Base-by-base conservation (phyloP, 805 yeast genomes). In the Kurtzmaniella cleridarum region DNA sequence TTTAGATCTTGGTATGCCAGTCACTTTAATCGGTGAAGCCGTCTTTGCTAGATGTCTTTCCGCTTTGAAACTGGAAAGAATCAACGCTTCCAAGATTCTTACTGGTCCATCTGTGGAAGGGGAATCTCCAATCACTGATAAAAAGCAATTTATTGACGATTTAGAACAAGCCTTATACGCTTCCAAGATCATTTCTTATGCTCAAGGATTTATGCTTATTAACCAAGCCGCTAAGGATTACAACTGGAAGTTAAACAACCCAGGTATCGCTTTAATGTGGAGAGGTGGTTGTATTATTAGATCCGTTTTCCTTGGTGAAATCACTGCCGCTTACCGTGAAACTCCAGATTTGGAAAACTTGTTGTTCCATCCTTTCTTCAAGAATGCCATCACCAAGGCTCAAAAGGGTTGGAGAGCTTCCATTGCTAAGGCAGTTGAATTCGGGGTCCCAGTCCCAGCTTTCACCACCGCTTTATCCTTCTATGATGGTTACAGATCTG, bases 231-330 rank as follows among this genome's bases (percentile, higher is more conserved):
- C 96, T 53, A 83, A 79, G 71, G 95, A 88, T 68, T 91, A 88
- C 79, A 82, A 82, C 61, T 91, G 98, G 98, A 81, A 86, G 70
- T 78, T 91, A 66, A 93, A 91, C 84, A 85, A 87, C 81, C 96
- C 98, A 56, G 93, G 95, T 44, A 93, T 93, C 58, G 98, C 98
- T 55, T 79, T 93, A 60, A 91, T 91, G 98, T 91, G 98, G 98
- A 84, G 98, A 80, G 98, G 98, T 76, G 98, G 98, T 58, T 91
- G 98, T 79, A 91, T 91, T 70, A 91, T 91, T 73, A 87, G 98
- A 79, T 91, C 98, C 42, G 97, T 91, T 50, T 91, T 91, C 85
- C 77, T 91, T 63, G 97, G 82, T 62, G 97, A 91, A 71, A 91
- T 91, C 73, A 91, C 98, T 53, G 68, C 87, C 64, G 98, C 98